Conservation (phyloP, 2,329 filamentous ascomycete species). For the Pochonia chlamydosporia region DNA sequence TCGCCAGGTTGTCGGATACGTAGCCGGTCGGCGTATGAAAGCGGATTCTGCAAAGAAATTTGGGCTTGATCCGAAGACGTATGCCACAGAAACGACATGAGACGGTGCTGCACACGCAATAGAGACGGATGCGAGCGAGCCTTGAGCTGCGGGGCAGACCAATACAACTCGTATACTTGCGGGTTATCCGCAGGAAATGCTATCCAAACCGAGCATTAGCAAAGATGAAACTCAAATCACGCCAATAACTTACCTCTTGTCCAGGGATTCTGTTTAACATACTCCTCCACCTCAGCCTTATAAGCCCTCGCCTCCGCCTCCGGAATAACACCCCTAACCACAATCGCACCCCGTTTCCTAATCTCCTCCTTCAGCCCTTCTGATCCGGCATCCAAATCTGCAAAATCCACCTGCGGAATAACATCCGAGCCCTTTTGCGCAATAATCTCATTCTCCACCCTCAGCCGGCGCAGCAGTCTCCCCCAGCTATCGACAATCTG, state of each 20-base stretch:
- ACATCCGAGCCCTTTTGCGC: constrained; percentile 37
- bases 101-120: constrained; percentile 52
- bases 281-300: constrained; percentile 60
- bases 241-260: constrained; percentile 43
- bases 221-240: too few relatives aligned
- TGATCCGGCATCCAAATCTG: constrained; percentile 34
- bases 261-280: constrained; percentile 56
- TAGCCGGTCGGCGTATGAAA: constrained; percentile 66
- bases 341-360: constrained; percentile 53
- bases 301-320: constrained; percentile 56
- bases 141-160: constrained; percentile 62
- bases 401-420: constrained; percentile 48
- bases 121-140: constrained; percentile 63
- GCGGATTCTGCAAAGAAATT: constrained; percentile 48
- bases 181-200: constrained; percentile 63
- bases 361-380: constrained; percentile 40
- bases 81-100: constrained; percentile 58
- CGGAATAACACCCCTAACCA: constrained; percentile 61
- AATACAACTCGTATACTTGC: constrained; percentile 71
- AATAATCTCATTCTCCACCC: constrained; percentile 41
- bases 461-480: constrained; percentile 38
- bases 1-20: constrained; percentile 70
- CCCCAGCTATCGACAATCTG: constrained; percentile 43
- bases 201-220: constrained; percentile 14
- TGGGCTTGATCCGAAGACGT: constrained; percentile 39